Conservation (phyloP, 805 yeast genomes). For the Metschnikowia continentalis region DNA sequence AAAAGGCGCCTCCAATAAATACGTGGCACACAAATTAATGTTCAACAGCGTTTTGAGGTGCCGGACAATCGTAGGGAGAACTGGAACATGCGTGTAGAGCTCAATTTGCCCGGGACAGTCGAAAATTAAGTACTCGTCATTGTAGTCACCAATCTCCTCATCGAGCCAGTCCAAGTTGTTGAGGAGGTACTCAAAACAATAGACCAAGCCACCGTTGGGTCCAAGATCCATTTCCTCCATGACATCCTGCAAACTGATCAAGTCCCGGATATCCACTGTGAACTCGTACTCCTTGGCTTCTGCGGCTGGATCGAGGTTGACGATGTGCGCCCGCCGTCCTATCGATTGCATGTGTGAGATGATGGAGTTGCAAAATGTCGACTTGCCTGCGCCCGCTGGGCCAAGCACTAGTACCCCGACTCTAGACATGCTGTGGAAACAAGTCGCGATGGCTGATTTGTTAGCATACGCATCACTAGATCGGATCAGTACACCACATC, state of each 20-base stretch:
- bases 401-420: conserved; percentile 93
- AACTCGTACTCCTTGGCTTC: conserved; percentile 89
- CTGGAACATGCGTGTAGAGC: conserved; percentile 90
- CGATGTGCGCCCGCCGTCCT: conserved; percentile 92
- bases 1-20: conserved; percentile 90
- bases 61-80: conserved; percentile 80
- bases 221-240: conserved; percentile 93
- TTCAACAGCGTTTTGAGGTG: conserved; percentile 77
- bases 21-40: conserved; percentile 89
- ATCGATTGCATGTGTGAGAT: conserved; percentile 83
- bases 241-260: conserved; percentile 86
- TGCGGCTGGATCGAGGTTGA: conserved; percentile 95
- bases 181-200: conserved; percentile 88
- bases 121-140: conserved; percentile 88
- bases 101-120: conserved; percentile 98
- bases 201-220: conserved; percentile 90
- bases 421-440: conserved; percentile 62
- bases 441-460: not conserved
- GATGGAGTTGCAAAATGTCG: conserved; percentile 87
- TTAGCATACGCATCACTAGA: too few relatives aligned
- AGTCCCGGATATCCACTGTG: conserved; percentile 85
- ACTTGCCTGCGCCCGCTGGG: conserved; percentile 96
- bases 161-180: conserved; percentile 95
- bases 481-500: too few relatives aligned
- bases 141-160: conserved; percentile 93